These are phyloP conservation scores for Calycina herbarum DNA, from an alignment of 2,329 filamentous ascomycete genomes.

Conservation along the genomic window DNA sequence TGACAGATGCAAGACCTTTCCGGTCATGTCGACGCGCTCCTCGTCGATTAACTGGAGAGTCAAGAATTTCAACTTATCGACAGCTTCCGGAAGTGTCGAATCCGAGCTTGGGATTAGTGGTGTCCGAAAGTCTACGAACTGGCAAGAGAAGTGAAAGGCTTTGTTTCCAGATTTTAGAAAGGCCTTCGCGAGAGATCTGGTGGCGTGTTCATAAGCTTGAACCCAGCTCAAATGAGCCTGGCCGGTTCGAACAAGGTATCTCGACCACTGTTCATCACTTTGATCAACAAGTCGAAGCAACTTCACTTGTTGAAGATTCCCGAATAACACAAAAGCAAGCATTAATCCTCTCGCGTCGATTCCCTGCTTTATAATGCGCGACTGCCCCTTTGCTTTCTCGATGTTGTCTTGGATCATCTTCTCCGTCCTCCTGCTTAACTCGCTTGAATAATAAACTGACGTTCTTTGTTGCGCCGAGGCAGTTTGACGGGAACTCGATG, in stretches of 20 bases:
- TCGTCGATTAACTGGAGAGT: conserved; percentile 59
- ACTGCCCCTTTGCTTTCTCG: conserved; percentile 29
- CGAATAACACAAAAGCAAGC: conserved; percentile 47
- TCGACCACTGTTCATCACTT: conserved; percentile 54
- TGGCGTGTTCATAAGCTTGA: conserved; percentile 53
- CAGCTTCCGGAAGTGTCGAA: conserved; percentile 50
- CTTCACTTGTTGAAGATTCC: conserved; percentile 62
- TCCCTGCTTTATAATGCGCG: conserved; percentile 24
- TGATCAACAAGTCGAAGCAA: conserved; percentile 62
- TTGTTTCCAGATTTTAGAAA: conserved; percentile 41
- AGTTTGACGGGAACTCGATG: not conserved
- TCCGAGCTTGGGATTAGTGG: conserved; percentile 50
- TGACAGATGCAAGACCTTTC: conserved; percentile 58
- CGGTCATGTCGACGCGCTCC: conserved; percentile 49
- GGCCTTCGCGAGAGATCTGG: not conserved
- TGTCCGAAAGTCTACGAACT: conserved; percentile 62
- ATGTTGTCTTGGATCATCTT: conserved; percentile 12
- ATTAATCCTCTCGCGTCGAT: conserved; percentile 28
- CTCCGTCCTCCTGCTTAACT: conserved; percentile 8
- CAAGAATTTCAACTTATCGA: conserved; percentile 58
- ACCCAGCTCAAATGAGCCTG: conserved; percentile 55
- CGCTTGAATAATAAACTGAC: not conserved
- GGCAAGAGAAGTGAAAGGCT: conserved; percentile 42
- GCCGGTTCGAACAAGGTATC: conserved; percentile 50
- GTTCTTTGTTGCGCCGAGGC: conserved; percentile 1